phyloP scores from a whole-genome alignment of 495 filamentous ascomycete species.

The Lepidopterella palustris region DNA sequence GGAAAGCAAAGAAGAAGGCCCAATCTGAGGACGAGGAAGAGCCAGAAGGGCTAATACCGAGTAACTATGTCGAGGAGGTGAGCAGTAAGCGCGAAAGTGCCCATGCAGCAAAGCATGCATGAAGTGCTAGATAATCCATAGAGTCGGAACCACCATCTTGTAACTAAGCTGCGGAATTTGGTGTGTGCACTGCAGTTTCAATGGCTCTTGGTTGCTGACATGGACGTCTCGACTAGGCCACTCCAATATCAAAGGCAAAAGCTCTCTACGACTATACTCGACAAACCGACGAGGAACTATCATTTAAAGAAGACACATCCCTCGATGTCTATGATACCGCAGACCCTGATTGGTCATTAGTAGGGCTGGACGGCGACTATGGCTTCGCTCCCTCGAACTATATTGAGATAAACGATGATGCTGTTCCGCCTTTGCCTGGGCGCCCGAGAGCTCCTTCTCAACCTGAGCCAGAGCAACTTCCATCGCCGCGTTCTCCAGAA shows the following conservation, averaged over 20 bases:
- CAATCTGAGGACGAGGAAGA: constrained; percentile 88
- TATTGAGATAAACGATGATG: constrained; percentile 59
- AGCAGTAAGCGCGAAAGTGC: constrained; percentile 31
- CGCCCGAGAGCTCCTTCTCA: constrained; percentile 24
- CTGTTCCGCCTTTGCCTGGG: constrained; percentile 34
- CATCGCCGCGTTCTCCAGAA: constrained; percentile 30
- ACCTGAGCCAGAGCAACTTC: constrained; percentile 27
- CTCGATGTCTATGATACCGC: constrained; percentile 82
- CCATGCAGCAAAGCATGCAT: not conserved
- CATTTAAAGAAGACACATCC: constrained; percentile 82
- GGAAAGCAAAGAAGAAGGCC: constrained; percentile 97
- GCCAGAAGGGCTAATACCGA: constrained; percentile 85
- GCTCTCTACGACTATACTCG: constrained; percentile 93
- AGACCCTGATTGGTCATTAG: constrained; percentile 95
- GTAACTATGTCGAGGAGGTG: constrained; percentile 96
- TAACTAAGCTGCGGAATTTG: too few relatives aligned
- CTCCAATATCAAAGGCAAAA: constrained; percentile 64
- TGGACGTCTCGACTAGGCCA: constrained; percentile 18
- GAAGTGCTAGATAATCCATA: not conserved
- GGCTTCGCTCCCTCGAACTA: constrained; percentile 98
- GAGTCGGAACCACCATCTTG: too few relatives aligned
- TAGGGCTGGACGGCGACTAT: constrained; percentile 76
- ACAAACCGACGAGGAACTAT: constrained; percentile 97
- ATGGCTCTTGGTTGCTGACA: constrained; percentile 3
- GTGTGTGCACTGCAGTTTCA: not conserved